Base-by-base conservation (phyloP, 257 asterid species). In the Asclepias syriaca region DNA sequence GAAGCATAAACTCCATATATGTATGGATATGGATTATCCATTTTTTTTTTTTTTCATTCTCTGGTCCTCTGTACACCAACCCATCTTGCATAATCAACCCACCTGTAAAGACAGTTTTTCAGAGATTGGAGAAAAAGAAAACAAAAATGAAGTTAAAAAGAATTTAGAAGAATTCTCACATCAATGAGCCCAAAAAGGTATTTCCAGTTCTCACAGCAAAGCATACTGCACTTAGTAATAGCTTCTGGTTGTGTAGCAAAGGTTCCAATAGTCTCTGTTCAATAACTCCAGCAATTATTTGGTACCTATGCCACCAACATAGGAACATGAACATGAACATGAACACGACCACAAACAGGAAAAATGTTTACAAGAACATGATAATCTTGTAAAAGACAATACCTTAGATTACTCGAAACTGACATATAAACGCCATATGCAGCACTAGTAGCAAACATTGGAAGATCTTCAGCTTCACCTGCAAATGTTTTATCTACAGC, bases 81-180 rank as follows among this genome's bases (percentile, higher is more conserved):
- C 96, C 88, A 89, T 60, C 98, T 90, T 8, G 97, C 98, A 71
- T 87, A 93, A 80, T 93, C 98, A 71, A 93, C 98, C 98, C 98
- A 93, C 98, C 98, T 93, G 77, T 66, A 53, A 72, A 37, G 58
- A 64, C 29, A 54, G 34, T 34, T 34, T 34, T 37, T 40, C 24
- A 7, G 29, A 61, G 72, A 40, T 64, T 49, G 5, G 21, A 72
- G 12, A 48, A 61, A 10, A 59, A 43, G 45, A 66, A 68, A 18
- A 43, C 37, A 66, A 65, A 18, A 43, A 15, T 39, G 12, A 73
- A 77, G 10, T 55, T 69, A 40, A 69, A 18, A 27, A 12, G 34
- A 43, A 7, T 27, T 43, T 27, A 61, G 22, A 3, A 4, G 53
- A 70, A 65, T 34, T n/a, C 89, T 84, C 85, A 91, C 98, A 94